Evolutionary conservation across 371 early-diverging fungal species (phyloP), one percentile per base, ranked within the genome.

Genomic region (Mortierella polycephala): DNA sequence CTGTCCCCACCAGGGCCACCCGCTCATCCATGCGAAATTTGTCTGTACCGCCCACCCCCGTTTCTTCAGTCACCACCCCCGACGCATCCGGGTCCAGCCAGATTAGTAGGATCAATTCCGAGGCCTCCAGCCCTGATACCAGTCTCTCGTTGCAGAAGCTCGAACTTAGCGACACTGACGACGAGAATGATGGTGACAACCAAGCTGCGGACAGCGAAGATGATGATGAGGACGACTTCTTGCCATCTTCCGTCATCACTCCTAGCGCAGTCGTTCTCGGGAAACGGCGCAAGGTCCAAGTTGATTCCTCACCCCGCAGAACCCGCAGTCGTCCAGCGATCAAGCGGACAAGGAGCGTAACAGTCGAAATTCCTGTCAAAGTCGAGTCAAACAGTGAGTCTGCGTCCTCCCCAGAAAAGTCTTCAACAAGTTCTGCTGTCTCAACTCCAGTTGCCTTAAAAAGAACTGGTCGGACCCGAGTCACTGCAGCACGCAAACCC

Each of bases 251-350:
- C 41, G 70, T 73, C 58, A 47, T 82, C 67, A 50, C 57, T 44
- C 57, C 75, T 44, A 65, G 66, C 47, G 21, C 82, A 63, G 67
- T 83, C 69, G 72, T 82, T 58, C 65, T 83, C 61, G 67, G 85
- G 57, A 60, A 83, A 68, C 41, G 81, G 50, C 58, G 75, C 59
- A 46, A 54, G 70, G 54, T 70, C 57, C 67, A 62, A 51, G 50
- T 64, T 64, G 51, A 64, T 44, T 57, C 58, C 62, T 41, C 72
- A 57, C 13, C 55, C 55, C 23, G 51, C 40, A 6, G 47, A 10
- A 16, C 51, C 13, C n/a, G 49, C 56, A 23, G 5, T 14, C 23
- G 40, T n/a, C 61, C 64, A 3, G 46, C 64, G 10, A 18, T 65
- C 59, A 75, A 69, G 58, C 73, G 81, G 46, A 67, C 82, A 30